A percentile compares a stretch with the other conserved stretches of the same genome.
phyloP scores from a whole-genome alignment of 2,329 filamentous ascomycete genomes.

The Pseudocercospora ulei region DNA sequence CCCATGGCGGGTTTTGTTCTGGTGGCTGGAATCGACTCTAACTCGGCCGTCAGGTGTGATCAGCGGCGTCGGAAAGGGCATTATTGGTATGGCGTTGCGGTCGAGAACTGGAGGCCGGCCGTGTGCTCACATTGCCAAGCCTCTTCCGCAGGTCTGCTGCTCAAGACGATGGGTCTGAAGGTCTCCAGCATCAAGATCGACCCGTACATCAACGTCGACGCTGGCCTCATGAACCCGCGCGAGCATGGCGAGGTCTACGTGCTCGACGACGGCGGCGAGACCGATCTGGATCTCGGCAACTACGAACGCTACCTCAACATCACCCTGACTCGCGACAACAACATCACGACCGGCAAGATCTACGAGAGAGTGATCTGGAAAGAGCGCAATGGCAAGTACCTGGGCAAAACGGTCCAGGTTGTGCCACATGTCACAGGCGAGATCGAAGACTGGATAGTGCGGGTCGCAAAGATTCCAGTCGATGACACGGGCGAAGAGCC shows the following conservation, averaged over 20 bases:
- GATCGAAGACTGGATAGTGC: conserved; percentile 85
- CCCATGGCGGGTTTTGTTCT: not conserved
- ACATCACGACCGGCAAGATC: conserved; percentile 96
- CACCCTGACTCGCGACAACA: conserved; percentile 74
- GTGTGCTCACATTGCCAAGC: conserved; percentile 35
- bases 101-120: not conserved
- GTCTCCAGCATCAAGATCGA: conserved; percentile 62
- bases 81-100: conserved; percentile 49
- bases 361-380: conserved; percentile 79
- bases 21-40: not conserved
- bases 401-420: conserved; percentile 82
- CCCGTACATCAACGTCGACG: conserved; percentile 66
- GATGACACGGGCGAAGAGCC: conserved; percentile 74
- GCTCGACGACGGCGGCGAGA: conserved; percentile 69
- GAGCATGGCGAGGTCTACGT: conserved; percentile 87
- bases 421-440: conserved; percentile 87
- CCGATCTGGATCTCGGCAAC: conserved; percentile 65
- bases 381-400: conserved; percentile 63
- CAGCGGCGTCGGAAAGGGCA: conserved; percentile 54
- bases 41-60: conserved; percentile 42
- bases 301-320: conserved; percentile 75
- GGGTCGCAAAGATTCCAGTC: conserved; percentile 73
- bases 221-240: conserved; percentile 60
- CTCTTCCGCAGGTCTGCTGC: conserved; percentile 61
- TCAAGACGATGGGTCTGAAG: conserved; percentile 72